These are phyloP conservation scores for Cornus controversa DNA, from an alignment of 148 eudicot species.

Conservation along the genomic window DNA sequence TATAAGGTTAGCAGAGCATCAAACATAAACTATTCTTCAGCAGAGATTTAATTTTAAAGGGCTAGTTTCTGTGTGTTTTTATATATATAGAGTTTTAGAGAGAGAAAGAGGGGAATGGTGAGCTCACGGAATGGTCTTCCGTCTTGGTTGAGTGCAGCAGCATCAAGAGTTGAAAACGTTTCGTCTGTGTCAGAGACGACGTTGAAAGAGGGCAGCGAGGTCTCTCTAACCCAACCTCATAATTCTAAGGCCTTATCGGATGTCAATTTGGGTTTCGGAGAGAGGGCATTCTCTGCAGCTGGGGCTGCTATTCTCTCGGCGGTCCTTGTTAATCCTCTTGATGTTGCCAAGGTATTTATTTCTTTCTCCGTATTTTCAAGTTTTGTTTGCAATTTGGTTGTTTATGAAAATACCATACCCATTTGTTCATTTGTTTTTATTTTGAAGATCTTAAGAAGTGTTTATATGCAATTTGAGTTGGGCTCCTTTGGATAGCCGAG, in stretches of 20 bases:
- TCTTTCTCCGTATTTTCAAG: not conserved
- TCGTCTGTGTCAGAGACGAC: constrained; percentile 26
- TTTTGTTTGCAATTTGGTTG: not conserved
- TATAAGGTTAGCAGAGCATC: not conserved
- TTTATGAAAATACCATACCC: not conserved
- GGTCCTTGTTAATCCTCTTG: constrained; percentile 87
- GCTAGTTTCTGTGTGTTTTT: not conserved
- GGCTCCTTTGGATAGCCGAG: too few relatives aligned
- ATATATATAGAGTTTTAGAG: not conserved
- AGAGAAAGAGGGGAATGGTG: constrained; percentile 17
- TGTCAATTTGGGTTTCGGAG: constrained; percentile 46
- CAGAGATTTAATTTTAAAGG: not conserved
- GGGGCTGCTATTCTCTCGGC: constrained; percentile 91
- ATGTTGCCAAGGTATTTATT: constrained; percentile 70
- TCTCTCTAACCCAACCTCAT: not conserved
- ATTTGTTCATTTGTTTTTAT: not conserved
- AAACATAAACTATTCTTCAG: not conserved
- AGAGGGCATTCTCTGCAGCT: constrained; percentile 72
- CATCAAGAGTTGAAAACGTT: constrained; percentile 36
- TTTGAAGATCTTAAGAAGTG: too few relatives aligned
- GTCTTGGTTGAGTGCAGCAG: constrained; percentile 45
- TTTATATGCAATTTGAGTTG: too few relatives aligned
- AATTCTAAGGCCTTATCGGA: constrained; percentile 26
- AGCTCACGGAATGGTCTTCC: constrained; percentile 37
- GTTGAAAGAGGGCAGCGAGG: constrained; percentile 11